A percentile compares a stretch with the other conserved stretches of the same genome.
These are phyloP conservation scores for Fennellomyces sp. DNA, from an alignment of 371 early-diverging fungal species.

Conservation along the genomic window DNA sequence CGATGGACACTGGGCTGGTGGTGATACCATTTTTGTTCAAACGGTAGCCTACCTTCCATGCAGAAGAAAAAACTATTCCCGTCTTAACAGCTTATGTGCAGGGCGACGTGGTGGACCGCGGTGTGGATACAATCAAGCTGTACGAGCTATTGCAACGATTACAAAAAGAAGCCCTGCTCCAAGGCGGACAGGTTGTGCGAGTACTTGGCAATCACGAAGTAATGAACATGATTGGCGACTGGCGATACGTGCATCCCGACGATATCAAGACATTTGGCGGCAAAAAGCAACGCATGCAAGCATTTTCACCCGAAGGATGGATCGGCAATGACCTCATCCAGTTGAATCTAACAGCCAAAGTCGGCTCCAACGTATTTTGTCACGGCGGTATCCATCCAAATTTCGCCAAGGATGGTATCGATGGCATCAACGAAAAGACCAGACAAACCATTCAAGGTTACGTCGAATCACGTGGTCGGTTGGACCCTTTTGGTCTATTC, in stretches of 20 bases:
- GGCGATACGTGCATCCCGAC: constrained; percentile 71
- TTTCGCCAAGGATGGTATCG: constrained; percentile 54
- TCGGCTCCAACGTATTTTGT: constrained; percentile 69
- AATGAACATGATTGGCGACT: constrained; percentile 75
- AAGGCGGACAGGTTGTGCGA: constrained; percentile 63
- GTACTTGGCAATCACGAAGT: constrained; percentile 75
- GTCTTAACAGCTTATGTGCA: constrained; percentile 11
- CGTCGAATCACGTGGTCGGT: constrained; percentile 26
- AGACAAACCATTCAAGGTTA: constrained; percentile 34
- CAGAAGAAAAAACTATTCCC: background rate
- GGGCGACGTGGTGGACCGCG: constrained; percentile 81
- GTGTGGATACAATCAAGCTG: constrained; percentile 70
- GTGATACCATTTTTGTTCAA: constrained; percentile 56
- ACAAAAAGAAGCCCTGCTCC: constrained; percentile 55
- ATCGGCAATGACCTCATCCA: constrained; percentile 63
- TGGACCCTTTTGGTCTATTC: constrained; percentile 42
- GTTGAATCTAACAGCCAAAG: constrained; percentile 62
- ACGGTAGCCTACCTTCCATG: constrained; percentile 27
- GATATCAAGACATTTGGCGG: constrained; percentile 73
- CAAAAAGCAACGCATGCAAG: constrained; percentile 44
- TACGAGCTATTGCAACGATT: constrained; percentile 65
- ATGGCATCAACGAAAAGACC: constrained; percentile 59
- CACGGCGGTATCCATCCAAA: constrained; percentile 73
- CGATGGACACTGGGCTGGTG: constrained; percentile 66
- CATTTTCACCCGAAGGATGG: constrained; percentile 66